Base-by-base conservation (phyloP, 257 asterid species). In the Hygrophila difformis region DNA sequence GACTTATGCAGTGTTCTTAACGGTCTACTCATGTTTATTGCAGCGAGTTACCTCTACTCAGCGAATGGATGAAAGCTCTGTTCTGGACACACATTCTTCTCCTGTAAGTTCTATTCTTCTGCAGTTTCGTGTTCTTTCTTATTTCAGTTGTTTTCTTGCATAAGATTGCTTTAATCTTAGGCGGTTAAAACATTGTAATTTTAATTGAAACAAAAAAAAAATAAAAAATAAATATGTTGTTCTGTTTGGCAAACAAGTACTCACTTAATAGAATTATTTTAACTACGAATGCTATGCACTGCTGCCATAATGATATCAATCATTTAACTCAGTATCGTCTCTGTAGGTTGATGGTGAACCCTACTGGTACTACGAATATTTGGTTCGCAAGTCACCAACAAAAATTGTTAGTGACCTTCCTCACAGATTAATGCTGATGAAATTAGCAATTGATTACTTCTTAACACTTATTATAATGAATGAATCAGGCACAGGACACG, bases 11-110 rank as follows among this genome's bases (percentile, higher is more conserved):
- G 37, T n/a, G 26, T 38, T 12, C 44, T 29, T 47, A 44, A 21
- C 61, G 60, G 38, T 37, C 40, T 65, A 52, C 41, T 64, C 8
- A 13, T 69, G 41, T 51, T 62, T 48, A 51, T 37, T 31, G 42
- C 94, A 85, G 98, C 75, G 96, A 16, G 93, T 91, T 35, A 82
- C 98, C 57, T 53, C 98, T 31, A 74, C 64, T 51, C 96, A 91
- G 40, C 83, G 93, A 8, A 49, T 72, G 79, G 93, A 85, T n/a
- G 98, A 82, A 61, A 91, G 93, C 67, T 71, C 96, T n/a, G 70
- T 91, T 48, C 81, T 86, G 43, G 98, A 86, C 70, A 72, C 94
- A 59, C 96, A 91, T 76, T 59, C 88, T 67, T 66, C 94, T 33
- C 67, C 67, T 24, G 98, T 82, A 68, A 79, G 96, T 77, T 44